These are phyloP conservation scores for Colletotrichum sp. DNA, from an alignment of 2,329 filamentous ascomycete genomes.

Conservation along the genomic window DNA sequence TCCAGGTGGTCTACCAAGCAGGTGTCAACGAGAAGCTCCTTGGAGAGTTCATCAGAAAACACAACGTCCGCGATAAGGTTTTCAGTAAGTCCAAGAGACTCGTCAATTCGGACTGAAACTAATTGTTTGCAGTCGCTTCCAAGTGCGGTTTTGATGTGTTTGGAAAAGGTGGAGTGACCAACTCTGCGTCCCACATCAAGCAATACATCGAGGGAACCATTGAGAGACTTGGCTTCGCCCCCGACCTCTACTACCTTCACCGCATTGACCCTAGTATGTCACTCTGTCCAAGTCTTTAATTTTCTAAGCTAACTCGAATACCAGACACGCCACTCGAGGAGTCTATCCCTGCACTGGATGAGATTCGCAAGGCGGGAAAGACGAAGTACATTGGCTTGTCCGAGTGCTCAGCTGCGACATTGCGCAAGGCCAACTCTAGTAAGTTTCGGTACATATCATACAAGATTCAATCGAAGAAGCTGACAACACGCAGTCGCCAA, in stretches of 20 bases:
- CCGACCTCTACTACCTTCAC: constrained; percentile 50
- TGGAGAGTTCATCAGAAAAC: constrained; percentile 55
- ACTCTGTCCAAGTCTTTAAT: background rate
- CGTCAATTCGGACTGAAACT: background rate
- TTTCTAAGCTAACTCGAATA: background rate
- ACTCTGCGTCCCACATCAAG: constrained; percentile 50
- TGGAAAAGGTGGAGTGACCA: constrained; percentile 38
- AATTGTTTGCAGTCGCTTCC: constrained; percentile 43
- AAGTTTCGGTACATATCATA: background rate
- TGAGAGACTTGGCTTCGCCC: constrained; percentile 50
- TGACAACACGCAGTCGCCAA: constrained; percentile 41
- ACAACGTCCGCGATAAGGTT: constrained; percentile 54
- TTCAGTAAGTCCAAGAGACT: constrained; percentile 39
- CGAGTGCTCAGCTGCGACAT: constrained; percentile 48
- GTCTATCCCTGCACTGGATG: constrained; percentile 51
- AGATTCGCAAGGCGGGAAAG: constrained; percentile 49
- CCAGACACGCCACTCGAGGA: constrained; percentile 48
- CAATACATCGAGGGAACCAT: constrained; percentile 54
- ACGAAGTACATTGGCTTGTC: constrained; percentile 55
- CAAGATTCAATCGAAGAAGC: background rate
- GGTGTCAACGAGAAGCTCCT: constrained; percentile 55
- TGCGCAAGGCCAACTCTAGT: constrained; percentile 51
- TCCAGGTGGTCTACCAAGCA: constrained; percentile 47
- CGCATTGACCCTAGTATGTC: constrained; percentile 47
- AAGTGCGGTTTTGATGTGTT: constrained; percentile 50